Evolutionary conservation across 2,329 filamentous ascomycete species (phyloP).

Genomic region (Chaetomium strumarium): DNA sequence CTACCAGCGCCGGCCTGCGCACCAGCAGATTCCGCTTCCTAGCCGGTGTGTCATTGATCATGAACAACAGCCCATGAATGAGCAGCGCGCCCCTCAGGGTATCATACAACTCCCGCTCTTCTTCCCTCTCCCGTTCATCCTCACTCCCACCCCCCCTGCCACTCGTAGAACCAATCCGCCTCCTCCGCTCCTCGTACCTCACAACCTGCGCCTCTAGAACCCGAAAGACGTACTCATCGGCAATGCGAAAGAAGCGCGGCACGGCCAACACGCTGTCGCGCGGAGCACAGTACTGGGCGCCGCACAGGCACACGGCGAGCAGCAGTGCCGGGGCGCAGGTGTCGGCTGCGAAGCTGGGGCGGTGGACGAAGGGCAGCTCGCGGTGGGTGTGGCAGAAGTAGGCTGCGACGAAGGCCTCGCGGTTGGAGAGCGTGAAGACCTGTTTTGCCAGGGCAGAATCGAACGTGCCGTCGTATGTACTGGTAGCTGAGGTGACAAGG

Average conservation of each 20-base stretch:
- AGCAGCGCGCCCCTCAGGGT: conserved; percentile 26
- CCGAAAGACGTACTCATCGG: conserved; percentile 5
- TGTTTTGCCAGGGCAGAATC: conserved; percentile 13
- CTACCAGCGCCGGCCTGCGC: conserved; percentile 22
- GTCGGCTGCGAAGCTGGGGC: conserved; percentile 22
- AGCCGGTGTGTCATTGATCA: conserved; percentile 18
- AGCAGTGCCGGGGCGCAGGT: conserved; percentile 1
- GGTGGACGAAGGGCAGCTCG: conserved; percentile 28
- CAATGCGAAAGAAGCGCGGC: neutral
- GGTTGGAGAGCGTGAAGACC: conserved; percentile 21
- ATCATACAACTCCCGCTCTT: conserved; percentile 9
- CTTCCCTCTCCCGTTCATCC: neutral
- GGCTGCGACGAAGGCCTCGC: conserved; percentile 19
- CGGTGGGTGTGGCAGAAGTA: conserved; percentile 27
- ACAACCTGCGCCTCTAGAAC: neutral
- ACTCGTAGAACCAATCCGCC: neutral
- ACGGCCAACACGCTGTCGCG: conserved; percentile 3
- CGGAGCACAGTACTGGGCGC: conserved; percentile 2
- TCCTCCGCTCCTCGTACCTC: neutral
- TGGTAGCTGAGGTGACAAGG: conserved; percentile 12
- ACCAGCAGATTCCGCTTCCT: conserved; percentile 14
- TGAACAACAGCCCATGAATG: conserved; percentile 21
- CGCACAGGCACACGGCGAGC: neutral
- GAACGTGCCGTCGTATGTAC: conserved; percentile 17
- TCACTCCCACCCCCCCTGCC: no score